Percentiles rank a stretch among this genome's conserved stretches.
Conservation (phyloP, 208 protist species). For the Strigomonas culicis region DNA sequence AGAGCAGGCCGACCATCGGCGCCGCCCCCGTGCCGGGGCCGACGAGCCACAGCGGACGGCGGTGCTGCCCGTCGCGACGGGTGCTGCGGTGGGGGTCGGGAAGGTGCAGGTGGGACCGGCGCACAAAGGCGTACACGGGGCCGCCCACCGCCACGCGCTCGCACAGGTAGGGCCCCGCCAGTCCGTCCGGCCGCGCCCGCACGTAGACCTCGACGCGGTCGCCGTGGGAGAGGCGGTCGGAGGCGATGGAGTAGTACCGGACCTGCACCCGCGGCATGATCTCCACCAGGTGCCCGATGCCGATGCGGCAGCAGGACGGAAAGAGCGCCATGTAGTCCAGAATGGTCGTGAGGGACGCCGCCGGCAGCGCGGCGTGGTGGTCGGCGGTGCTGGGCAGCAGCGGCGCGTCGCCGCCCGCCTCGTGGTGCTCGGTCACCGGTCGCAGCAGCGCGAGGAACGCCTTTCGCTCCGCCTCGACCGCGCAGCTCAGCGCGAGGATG, state of each 20-base stretch:
- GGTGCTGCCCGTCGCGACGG: too few relatives aligned
- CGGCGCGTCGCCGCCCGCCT: not conserved
- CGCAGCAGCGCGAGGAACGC: constrained; percentile 41
- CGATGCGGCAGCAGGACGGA: constrained; percentile 55
- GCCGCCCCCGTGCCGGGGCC: constrained; percentile 91
- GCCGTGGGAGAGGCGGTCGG: constrained; percentile 68
- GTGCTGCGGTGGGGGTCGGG: constrained; percentile 34
- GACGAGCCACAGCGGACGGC: constrained; percentile 89
- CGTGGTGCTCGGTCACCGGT: not conserved
- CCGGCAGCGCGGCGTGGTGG: not conserved
- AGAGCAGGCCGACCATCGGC: constrained; percentile 71
- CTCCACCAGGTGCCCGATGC: constrained; percentile 76
- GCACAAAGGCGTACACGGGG: constrained; percentile 78
- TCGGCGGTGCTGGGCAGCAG: not conserved
- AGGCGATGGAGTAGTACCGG: constrained; percentile 97
- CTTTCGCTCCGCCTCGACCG: constrained; percentile 39
- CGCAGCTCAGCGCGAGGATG: constrained; percentile 64
- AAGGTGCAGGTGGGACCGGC: constrained; percentile 82
- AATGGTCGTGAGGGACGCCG: constrained; percentile 28
- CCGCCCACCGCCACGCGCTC: constrained; percentile 19
- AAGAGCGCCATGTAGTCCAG: constrained; percentile 75
- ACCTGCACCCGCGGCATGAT: constrained; percentile 88
- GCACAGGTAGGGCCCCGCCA: constrained; percentile 78
- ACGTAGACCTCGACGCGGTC: constrained; percentile 71
- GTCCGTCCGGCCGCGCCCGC: constrained; percentile 74